Conservation (phyloP, 257 asterid species). For the Ballota nigra region DNA sequence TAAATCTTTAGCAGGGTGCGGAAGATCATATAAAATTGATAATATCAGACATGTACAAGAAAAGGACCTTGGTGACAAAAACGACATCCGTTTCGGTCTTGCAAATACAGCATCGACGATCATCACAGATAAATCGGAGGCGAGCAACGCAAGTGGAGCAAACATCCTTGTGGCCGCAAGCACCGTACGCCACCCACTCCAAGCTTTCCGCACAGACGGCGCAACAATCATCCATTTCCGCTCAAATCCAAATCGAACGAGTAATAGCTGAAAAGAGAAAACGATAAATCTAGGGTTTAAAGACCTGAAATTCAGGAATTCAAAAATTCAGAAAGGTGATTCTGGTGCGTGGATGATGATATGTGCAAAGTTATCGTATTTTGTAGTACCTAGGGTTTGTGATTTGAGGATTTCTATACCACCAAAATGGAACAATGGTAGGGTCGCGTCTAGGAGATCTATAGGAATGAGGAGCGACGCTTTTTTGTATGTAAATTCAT, state of each 20-base stretch:
- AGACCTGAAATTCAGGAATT: not conserved
- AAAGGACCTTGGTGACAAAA: conserved; percentile 83
- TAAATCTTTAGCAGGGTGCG: not conserved
- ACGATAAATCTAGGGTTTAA: conserved; percentile 25
- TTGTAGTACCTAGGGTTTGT: conserved; percentile 37
- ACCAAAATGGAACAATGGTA: no score
- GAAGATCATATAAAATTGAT: conserved; percentile 1
- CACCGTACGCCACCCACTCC: conserved; percentile 97
- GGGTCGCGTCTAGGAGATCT: no score
- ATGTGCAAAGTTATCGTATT: not conserved
- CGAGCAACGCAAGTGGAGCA: conserved; percentile 99
- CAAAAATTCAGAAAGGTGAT: not conserved
- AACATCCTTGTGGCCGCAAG: conserved; percentile 95
- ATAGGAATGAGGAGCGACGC: no score
- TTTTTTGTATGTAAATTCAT: no score
- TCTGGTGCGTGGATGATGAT: not conserved
- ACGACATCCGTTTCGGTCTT: conserved; percentile 68
- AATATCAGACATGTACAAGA: not conserved
- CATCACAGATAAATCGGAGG: conserved; percentile 93
- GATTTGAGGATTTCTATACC: conserved; percentile 17
- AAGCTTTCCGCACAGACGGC: conserved; percentile 95
- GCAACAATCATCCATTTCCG: conserved; percentile 88
- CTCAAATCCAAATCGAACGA: conserved; percentile 17
- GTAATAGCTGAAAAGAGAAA: not conserved
- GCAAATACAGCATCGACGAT: conserved; percentile 95